A percentile compares a stretch with the other conserved stretches of the same genome.
These are phyloP conservation scores for Marsdenia floribunda DNA, from an alignment of 257 asterid genomes.

Conservation along the genomic window DNA sequence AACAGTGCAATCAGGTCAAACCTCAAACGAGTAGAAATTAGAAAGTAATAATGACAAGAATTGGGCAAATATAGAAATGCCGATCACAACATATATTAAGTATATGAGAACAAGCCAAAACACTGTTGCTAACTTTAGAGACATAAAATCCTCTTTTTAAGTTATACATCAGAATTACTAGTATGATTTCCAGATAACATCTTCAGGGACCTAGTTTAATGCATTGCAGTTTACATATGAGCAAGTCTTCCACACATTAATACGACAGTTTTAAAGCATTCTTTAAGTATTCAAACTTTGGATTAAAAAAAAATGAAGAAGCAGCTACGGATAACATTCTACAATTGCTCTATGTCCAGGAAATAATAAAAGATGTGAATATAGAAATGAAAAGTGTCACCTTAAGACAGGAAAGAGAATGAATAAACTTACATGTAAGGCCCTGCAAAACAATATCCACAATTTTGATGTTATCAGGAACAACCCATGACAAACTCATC, in stretches of 20 bases:
- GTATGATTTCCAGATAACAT: not conserved
- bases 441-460: conserved; percentile 45
- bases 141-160: not conserved
- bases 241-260: not conserved
- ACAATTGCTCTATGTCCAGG: not conserved
- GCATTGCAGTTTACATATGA: not conserved
- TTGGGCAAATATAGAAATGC: too few species aligned
- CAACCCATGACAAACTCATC: not conserved
- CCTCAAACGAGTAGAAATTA: too few species aligned
- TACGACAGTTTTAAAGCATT: not conserved
- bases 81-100: too few species aligned
- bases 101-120: not conserved
- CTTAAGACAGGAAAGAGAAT: conserved; percentile 21
- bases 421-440: conserved; percentile 83
- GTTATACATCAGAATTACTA: not conserved
- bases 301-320: not conserved
- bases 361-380: not conserved
- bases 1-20: too few species aligned
- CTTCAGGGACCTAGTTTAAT: not conserved
- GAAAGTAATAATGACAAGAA: too few species aligned
- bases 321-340: not conserved
- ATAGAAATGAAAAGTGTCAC: conserved; percentile 15
- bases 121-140: not conserved
- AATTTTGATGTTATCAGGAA: conserved; percentile 18
- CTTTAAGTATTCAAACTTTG: too few species aligned